Evolutionary conservation across 2,329 filamentous ascomycete genomes (phyloP).

Genomic region (Ceratocystis ficicola): DNA sequence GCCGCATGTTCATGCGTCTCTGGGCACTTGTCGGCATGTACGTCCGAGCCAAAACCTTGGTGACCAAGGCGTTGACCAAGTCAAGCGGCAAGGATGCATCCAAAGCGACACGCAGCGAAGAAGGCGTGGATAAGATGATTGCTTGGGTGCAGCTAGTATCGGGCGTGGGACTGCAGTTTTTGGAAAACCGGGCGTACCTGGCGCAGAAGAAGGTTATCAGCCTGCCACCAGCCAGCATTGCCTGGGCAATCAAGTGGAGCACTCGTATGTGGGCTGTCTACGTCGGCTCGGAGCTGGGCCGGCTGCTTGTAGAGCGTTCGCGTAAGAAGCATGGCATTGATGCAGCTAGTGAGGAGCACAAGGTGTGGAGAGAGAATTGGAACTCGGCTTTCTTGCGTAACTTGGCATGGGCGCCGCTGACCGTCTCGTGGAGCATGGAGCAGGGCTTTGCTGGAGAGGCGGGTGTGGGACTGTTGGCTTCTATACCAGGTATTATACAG

Average conservation of each 20-base stretch:
- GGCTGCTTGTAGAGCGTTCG: conserved; percentile 42
- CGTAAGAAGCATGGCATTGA: conserved; percentile 31
- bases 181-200: conserved; percentile 77
- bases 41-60: conserved; percentile 48
- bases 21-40: conserved; percentile 68
- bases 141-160: conserved; percentile 56
- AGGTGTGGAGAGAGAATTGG: conserved; percentile 41
- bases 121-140: conserved; percentile 38
- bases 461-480: conserved; percentile 29
- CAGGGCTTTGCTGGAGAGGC: conserved; percentile 38
- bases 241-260: conserved; percentile 56
- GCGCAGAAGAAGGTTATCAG: conserved; percentile 58
- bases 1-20: conserved; percentile 59
- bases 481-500: conserved; percentile 32
- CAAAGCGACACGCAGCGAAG: conserved; percentile 24
- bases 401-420: conserved; percentile 67
- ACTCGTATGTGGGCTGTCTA: conserved; percentile 69
- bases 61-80: conserved; percentile 26
- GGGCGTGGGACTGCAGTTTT: conserved; percentile 58
- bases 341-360: conserved; percentile 31
- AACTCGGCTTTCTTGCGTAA: conserved; percentile 58
- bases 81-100: conserved; percentile 23
- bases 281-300: conserved; percentile 61
- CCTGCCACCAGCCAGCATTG: conserved; percentile 44
- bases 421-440: conserved; percentile 69